Conservation (phyloP, 352 stramenopile species). For the Phytophthora foliorum region DNA sequence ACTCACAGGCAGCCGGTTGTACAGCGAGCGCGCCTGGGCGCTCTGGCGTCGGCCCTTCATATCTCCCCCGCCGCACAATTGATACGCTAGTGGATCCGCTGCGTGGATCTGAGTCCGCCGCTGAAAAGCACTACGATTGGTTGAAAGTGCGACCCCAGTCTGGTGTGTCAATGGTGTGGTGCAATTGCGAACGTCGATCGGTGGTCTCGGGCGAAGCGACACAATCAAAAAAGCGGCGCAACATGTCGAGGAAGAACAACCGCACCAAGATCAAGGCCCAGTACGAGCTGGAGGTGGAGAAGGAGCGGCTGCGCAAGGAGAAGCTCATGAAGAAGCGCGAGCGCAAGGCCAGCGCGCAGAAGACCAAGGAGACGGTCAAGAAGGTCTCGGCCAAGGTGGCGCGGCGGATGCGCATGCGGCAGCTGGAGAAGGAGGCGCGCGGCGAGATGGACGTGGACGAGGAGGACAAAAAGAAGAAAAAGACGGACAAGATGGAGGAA, state of each 20-base stretch:
- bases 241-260: slow-evolving; percentile 87
- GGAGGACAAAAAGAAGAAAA: slow-evolving; percentile 29
- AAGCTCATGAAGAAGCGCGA: slow-evolving; percentile 80
- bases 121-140: slow-evolving; percentile 13
- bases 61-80: slow-evolving; percentile 13
- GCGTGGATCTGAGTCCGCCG: slow-evolving; percentile 13
- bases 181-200: slow-evolving; percentile 15
- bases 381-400: slow-evolving; percentile 83
- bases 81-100: slow-evolving; percentile 18
- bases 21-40: slow-evolving; percentile 32
- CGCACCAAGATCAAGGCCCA: slow-evolving; percentile 83
- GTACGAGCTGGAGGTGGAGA: slow-evolving; percentile 83
- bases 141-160: not conserved
- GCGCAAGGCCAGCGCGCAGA: slow-evolving; percentile 62
- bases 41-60: slow-evolving; percentile 43
- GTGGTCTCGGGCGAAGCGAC: slow-evolving; percentile 33
- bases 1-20: slow-evolving; percentile 40
- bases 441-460: slow-evolving; percentile 55
- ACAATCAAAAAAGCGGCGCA: slow-evolving; percentile 3
- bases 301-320: slow-evolving; percentile 77
- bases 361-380: slow-evolving; percentile 69
- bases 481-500: slow-evolving; percentile 52
- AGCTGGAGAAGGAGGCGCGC: slow-evolving; percentile 67
- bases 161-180: slow-evolving; percentile 17
- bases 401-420: slow-evolving; percentile 66